Conservation (phyloP, 805 yeast genomes). For the Kodamaea leandrae region DNA sequence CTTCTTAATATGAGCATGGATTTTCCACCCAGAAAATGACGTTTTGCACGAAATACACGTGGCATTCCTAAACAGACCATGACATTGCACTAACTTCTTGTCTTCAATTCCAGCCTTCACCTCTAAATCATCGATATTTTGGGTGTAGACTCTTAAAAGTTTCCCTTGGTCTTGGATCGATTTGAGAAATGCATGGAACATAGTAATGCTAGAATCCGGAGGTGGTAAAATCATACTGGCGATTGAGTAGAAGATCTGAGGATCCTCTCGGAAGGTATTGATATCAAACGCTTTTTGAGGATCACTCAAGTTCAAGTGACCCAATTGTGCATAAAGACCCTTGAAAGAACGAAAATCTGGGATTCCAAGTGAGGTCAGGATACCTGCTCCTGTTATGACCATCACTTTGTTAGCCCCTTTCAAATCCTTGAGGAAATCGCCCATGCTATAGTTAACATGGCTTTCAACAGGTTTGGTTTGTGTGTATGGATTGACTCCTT, state of each 20-base stretch:
- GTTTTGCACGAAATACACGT: conserved; percentile 75
- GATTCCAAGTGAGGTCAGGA: conserved; percentile 83
- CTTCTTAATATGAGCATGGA: conserved; percentile 47
- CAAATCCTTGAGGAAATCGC: conserved; percentile 16
- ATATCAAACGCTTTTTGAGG: conserved; percentile 90
- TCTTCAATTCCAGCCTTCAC: conserved; percentile 51
- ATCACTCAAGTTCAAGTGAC: conserved; percentile 68
- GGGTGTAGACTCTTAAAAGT: conserved; percentile 42
- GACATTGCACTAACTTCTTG: conserved; percentile 69
- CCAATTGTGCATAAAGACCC: conserved; percentile 74
- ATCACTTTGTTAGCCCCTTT: conserved; percentile 45
- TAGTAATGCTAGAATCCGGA: conserved; percentile 33
- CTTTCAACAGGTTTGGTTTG: not conserved
- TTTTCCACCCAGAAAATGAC: conserved; percentile 47
- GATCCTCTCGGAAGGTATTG: conserved; percentile 68
- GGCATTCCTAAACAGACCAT: conserved; percentile 74
- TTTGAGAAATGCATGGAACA: conserved; percentile 38
- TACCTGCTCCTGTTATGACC: conserved; percentile 91
- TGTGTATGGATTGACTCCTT: conserved; percentile 5
- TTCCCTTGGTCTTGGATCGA: conserved; percentile 37
- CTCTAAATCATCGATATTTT: conserved; percentile 45
- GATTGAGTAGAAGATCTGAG: conserved; percentile 77
- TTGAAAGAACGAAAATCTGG: conserved; percentile 91
- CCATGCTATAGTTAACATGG: conserved; percentile 11
- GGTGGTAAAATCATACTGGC: conserved; percentile 81